These are phyloP conservation scores for Salix koriyanagi DNA, from an alignment of 345 rosid genomes.

Conservation along the genomic window DNA sequence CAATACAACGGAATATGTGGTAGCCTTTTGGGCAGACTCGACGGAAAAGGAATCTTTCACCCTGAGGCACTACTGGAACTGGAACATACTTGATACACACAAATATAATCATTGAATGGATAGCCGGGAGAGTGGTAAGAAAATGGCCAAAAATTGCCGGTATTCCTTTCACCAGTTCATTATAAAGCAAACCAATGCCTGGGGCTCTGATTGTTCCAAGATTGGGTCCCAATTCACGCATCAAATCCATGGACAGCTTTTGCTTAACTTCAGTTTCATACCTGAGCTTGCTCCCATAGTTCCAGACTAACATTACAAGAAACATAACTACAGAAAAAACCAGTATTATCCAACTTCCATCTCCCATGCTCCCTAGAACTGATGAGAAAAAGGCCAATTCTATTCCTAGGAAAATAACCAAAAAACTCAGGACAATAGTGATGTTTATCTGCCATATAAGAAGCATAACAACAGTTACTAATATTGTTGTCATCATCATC, in stretches of 20 bases:
- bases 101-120: conserved; percentile 95
- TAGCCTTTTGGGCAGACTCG: conserved; percentile 82
- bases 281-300: conserved; percentile 95
- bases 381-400: conserved; percentile 86
- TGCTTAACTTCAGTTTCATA: conserved; percentile 97
- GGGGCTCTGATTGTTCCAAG: conserved; percentile 98
- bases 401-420: conserved; percentile 67
- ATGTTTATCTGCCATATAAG: conserved; percentile 99
- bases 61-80: conserved; percentile 89
- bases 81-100: conserved; percentile 95
- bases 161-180: conserved; percentile 87
- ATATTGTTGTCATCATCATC: conserved; percentile 96
- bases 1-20: conserved; percentile 96
- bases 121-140: conserved; percentile 92
- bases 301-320: conserved; percentile 85
- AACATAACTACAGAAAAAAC: conserved; percentile 85
- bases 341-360: conserved; percentile 96
- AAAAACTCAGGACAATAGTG: conserved; percentile 61
- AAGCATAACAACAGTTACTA: conserved; percentile 94
- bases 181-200: conserved; percentile 92
- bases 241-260: conserved; percentile 86
- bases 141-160: conserved; percentile 98
- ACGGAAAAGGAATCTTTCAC: conserved; percentile 94
- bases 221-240: conserved; percentile 86
- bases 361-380: conserved; percentile 65